These are phyloP conservation scores for Pseudonitzschia delicatissima DNA, from an alignment of 108 stramenopile species.

Conservation along the genomic window DNA sequence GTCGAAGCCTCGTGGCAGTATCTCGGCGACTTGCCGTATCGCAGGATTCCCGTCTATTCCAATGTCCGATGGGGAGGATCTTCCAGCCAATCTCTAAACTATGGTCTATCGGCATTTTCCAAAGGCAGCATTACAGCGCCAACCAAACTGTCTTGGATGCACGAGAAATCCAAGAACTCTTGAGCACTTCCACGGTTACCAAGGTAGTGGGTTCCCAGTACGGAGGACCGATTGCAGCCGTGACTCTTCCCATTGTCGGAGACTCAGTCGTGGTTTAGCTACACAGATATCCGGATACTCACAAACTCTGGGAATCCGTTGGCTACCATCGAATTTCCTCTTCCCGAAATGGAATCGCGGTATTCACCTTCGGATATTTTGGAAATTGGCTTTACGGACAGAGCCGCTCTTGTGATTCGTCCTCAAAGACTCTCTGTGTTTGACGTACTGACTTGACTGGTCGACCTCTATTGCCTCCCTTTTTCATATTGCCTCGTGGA, in stretches of 20 bases:
- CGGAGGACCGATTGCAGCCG: conserved; percentile 76
- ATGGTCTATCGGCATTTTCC: conserved; percentile 48
- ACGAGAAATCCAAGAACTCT: conserved; percentile 45
- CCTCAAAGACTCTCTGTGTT: conserved; percentile 63
- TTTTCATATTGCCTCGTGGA: conserved; percentile 50
- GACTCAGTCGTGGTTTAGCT: conserved; percentile 34
- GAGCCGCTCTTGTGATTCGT: conserved; percentile 62
- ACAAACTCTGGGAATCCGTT: conserved; percentile 60
- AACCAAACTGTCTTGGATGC: conserved; percentile 33
- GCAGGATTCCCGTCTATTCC: conserved; percentile 60
- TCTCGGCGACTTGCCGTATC: conserved; percentile 83
- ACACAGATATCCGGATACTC: conserved; percentile 66
- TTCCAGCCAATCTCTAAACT: conserved; percentile 5
- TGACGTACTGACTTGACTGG: conserved; percentile 70
- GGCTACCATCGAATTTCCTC: conserved; percentile 62
- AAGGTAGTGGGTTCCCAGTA: conserved; percentile 76
- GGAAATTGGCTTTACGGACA: conserved; percentile 71
- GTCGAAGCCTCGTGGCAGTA: conserved; percentile 77
- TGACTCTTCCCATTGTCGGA: conserved; percentile 56
- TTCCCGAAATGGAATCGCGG: conserved; percentile 30
- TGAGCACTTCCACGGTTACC: conserved; percentile 67
- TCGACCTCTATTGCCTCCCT: conserved; percentile 59
- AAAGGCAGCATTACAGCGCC: conserved; percentile 28
- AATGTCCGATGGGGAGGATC: conserved; percentile 62
- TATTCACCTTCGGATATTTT: conserved; percentile 60